Evolutionary conservation across 352 stramenopile genomes (phyloP), one percentile per base, ranked within the genome.

Genomic region (Pythium dissimile): DNA sequence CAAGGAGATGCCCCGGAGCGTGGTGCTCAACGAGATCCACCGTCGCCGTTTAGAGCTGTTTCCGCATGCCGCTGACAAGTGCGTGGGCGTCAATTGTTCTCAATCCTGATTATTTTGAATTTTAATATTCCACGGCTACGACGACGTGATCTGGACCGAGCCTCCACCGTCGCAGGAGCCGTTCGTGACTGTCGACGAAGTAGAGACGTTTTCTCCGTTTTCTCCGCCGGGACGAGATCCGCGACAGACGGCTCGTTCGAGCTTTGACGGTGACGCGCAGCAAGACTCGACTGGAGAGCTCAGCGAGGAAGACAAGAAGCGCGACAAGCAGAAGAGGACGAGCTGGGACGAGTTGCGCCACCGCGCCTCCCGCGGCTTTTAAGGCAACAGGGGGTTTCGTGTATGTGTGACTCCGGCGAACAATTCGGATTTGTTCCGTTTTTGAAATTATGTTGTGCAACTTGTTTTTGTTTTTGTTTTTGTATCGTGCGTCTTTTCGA

Each of bases 91-190:
- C n/a, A n/a, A n/a, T n/a, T n/a, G n/a, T n/a, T n/a, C n/a, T n/a
- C n/a, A n/a, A n/a, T n/a, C n/a, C n/a, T n/a, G n/a, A n/a, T n/a
- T n/a, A n/a, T n/a, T n/a, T n/a, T n/a, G n/a, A n/a, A n/a, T n/a
- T n/a, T n/a, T n/a, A n/a, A n/a, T n/a, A n/a, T n/a, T 39, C 27
- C 4, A 16, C 41, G 53, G 53, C 41, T 49, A 55, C 28, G 46
- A 47, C 5, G 55, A 62, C 12, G 55, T 62, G 12, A 8, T 62
- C 3, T 62, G 55, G 55, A 56, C 55, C 2, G 55, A 62, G 55
- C 45, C 55, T n/a, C 35, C 37, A 13, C 46, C 45, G 15, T 43
- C 28, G 15, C 15, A 30, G 5, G n/a, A 50, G 23, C 21, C 34
- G 2, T 35, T 47, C 24, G 39, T 18, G 23, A 41, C 34, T 16